Percentiles rank a stretch among this genome's conserved stretches.
Conservation (phyloP, 2,329 filamentous ascomycete species). For the Fusarium nodosum region DNA sequence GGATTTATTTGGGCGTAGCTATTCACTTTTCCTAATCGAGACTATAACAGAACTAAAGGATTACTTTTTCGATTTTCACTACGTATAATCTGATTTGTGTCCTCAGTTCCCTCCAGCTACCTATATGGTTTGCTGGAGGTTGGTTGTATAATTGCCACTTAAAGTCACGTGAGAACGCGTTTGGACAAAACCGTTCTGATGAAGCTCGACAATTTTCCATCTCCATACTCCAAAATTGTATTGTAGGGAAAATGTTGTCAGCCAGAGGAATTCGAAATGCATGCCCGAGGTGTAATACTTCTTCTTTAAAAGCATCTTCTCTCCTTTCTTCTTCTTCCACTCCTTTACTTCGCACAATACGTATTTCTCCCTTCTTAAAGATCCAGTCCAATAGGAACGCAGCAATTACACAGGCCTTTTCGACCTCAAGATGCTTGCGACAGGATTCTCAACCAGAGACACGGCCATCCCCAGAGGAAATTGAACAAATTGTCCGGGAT, state of each 20-base stretch:
- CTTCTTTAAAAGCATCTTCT: slow-evolving; percentile 29
- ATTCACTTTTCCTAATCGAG: slow-evolving; percentile 5
- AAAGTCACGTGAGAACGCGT: slow-evolving; percentile 51
- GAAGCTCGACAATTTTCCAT: slow-evolving; percentile 22
- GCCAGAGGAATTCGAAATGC: slow-evolving; percentile 53
- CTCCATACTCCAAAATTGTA: slow-evolving; percentile 32
- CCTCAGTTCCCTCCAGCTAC: not conserved
- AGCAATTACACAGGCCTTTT: slow-evolving; percentile 51
- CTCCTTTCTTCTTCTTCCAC: slow-evolving; percentile 27
- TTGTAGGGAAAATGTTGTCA: slow-evolving; percentile 53
- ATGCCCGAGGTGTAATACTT: slow-evolving; percentile 50
- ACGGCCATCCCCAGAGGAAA: slow-evolving; percentile 52
- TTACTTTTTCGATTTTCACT: not conserved
- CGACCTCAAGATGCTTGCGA: slow-evolving; percentile 47
- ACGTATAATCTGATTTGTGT: not conserved
- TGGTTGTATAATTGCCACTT: slow-evolving; percentile 15
- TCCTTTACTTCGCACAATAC: slow-evolving; percentile 37
- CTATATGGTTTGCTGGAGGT: not conserved
- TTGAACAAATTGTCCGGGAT: slow-evolving; percentile 75
- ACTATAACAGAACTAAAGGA: slow-evolving; percentile 4
- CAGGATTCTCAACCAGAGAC: slow-evolving; percentile 35
- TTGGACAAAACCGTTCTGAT: slow-evolving; percentile 45
- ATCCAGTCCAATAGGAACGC: slow-evolving; percentile 47
- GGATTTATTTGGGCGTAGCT: slow-evolving; percentile 7
- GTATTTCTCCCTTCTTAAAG: slow-evolving; percentile 33